A percentile compares a stretch with the other conserved stretches of the same genome.
These are phyloP conservation scores for Rutstroemia sp. DNA, from an alignment of 2,329 filamentous ascomycete species.

Conservation along the genomic window DNA sequence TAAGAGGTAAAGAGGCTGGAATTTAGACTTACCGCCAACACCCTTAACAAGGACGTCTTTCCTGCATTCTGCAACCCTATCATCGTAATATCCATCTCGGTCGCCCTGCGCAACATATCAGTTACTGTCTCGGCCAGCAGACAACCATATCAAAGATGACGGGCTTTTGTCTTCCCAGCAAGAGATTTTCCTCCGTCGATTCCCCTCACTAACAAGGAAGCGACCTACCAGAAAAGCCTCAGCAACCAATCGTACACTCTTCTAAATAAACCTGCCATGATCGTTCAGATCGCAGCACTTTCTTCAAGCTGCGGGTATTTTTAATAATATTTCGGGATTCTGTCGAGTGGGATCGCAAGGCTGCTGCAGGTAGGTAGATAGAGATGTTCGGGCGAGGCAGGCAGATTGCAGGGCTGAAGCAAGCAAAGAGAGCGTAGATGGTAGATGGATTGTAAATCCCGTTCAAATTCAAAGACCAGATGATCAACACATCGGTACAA, in stretches of 20 bases:
- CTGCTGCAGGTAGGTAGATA: constrained; percentile 11
- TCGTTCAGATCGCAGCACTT: constrained; percentile 25
- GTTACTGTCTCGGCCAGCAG: background rate
- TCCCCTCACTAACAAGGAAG: background rate
- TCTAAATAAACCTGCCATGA: constrained; percentile 87
- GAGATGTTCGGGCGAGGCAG: background rate
- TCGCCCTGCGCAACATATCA: constrained; percentile 57
- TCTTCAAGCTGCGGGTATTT: background rate
- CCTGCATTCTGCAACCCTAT: constrained; percentile 97
- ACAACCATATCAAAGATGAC: background rate
- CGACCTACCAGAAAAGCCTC: constrained; percentile 89
- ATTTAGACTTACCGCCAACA: constrained; percentile 72
- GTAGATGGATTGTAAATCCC: constrained; percentile 2
- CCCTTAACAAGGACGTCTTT: constrained; percentile 89
- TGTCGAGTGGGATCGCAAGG: constrained; percentile 20
- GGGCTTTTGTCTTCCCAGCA: background rate
- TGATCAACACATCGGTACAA: background rate
- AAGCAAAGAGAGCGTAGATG: background rate
- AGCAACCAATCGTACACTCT: constrained; percentile 97
- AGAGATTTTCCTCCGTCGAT: background rate
- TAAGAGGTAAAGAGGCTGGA: constrained; percentile 3
- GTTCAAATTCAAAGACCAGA: background rate
- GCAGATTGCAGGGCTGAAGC: background rate
- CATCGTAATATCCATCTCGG: constrained; percentile 99
- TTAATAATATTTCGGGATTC: background rate